Evolutionary conservation across 2,329 filamentous ascomycete species (phyloP), one percentile per base, ranked within the genome.

Genomic region (Claviceps citrina): DNA sequence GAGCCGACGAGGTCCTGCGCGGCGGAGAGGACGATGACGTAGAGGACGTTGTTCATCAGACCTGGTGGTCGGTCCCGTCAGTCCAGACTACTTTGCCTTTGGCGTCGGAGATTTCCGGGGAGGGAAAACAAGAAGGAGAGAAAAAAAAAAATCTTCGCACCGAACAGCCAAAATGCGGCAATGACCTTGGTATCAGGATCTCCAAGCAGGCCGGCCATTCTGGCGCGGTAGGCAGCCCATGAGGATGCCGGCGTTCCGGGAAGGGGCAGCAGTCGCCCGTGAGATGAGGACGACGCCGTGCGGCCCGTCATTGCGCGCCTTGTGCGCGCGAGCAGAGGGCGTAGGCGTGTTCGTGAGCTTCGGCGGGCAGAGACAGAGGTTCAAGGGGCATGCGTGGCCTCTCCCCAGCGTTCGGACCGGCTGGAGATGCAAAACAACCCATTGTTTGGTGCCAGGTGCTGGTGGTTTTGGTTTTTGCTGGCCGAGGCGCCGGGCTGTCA

Each of bases 1-100:
- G 84, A 80, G 27, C 89, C 89, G 51, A 96, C 91, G 45, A 98
- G 82, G 54, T 98, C 91, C 52, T 95, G 82, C 3, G 91, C 91
- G 27, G 91, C 84, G 24, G 86, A 93, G 53, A 98, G 81, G 56
- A 96, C 91, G 58, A 96, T 84, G 41, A 96, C 89, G 62, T 95
- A 96, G 63, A 95, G 81, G 50, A 96, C 84, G 64, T 96, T 96
- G 63, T 98, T 96, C 57, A 96, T 91, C 15, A 63, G 55, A 41
- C 62, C 62, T 63, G 18, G 20, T 18, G 8, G 7, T 9, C 8
- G 28, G n/a, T n/a, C n/a, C n/a, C n/a, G n/a, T n/a, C n/a, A n/a
- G n/a, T n/a, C n/a, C n/a, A n/a, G n/a, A n/a, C n/a, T n/a, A n/a
- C n/a, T n/a, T n/a, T n/a, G n/a, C n/a, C n/a, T n/a, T n/a, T n/a